phyloP scores from a whole-genome alignment of 176 grass and related monocot genomes.

The Bromus sterilis region DNA sequence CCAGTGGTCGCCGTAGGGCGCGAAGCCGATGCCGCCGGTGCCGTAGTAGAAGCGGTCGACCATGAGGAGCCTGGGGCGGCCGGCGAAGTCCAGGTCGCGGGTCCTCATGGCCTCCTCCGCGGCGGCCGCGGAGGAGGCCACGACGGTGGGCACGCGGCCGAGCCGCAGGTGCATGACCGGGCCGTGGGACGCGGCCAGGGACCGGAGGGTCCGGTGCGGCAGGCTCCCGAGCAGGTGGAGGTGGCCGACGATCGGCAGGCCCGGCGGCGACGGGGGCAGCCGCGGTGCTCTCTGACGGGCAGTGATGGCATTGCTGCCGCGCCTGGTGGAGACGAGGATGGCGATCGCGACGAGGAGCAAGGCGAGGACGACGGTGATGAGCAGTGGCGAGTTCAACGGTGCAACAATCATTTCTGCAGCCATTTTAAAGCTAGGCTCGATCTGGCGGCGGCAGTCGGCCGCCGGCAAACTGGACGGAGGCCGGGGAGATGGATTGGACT shows the following conservation, averaged over 20 bases:
- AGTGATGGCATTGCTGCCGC: background rate
- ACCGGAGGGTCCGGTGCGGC: conserved; percentile 29
- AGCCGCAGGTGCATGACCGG: conserved; percentile 45
- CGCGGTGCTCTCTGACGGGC: too few species aligned
- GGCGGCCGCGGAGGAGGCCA: conserved; percentile 39
- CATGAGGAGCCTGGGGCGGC: background rate
- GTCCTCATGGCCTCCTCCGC: conserved; percentile 40
- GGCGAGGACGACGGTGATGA: background rate
- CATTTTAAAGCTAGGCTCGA: background rate
- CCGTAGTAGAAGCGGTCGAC: conserved; percentile 32
- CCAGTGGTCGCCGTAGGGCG: conserved; percentile 61
- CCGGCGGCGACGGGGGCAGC: background rate
- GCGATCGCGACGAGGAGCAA: background rate
- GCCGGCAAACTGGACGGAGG: too few species aligned
- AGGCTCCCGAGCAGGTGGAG: conserved; percentile 47
- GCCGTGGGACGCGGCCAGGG: conserved; percentile 32
- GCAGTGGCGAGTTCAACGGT: background rate
- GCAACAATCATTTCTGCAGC: background rate
- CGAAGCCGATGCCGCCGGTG: conserved; percentile 35
- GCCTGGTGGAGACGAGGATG: background rate
- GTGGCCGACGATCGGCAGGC: conserved; percentile 40
- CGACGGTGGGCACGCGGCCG: conserved; percentile 30
- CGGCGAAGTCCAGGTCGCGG: conserved; percentile 44
- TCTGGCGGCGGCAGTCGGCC: too few species aligned
- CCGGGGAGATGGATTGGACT: too few species aligned